Base-by-base conservation (phyloP, 257 asterid genomes). In the Solanum neorickii region DNA sequence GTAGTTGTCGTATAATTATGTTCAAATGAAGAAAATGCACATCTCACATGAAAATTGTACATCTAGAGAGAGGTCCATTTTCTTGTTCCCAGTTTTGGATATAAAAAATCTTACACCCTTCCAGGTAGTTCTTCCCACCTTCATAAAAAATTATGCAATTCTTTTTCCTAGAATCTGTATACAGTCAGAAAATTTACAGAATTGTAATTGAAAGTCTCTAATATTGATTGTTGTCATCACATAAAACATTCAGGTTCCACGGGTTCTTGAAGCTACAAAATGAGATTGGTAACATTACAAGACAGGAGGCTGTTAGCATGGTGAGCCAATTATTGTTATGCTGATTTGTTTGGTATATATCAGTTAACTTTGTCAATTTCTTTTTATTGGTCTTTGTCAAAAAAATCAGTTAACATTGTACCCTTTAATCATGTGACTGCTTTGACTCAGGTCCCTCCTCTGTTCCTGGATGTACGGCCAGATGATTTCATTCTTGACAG, bases 261-360 rank as follows among this genome's bases (percentile, higher is more conserved):
- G 93, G 89, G 91, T 97, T 96, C 92, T 89, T 97, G 93, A 96
- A 95, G 94, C 97, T 95, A 78, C 95, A 93, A 90, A 97, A 97
- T 88, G 99, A 97, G 93, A 94, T 95, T 89, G 99, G 99, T 86
- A 97, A 96, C 90, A 96, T 97, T 86, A 97, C 98, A 31, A 91
- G 99, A 87, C 99, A 97, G 91, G 99, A 97, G 91, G 95, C 99
- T 88, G 99, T 97, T 87, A 97, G 99, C 98, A 97, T 97, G 99
- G 99, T 97, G 80, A 85, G 96, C 73, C 78, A 86, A 33, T 77
- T 83, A 82, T 87, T 82, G 73, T 29, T 70, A 87, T 68, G 84
- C 49, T 74, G 66, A 59, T 86, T 70, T 84, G 20, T 84, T 86
- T 90, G 89, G 83, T 83, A 80, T 59, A 59, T 18, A 56, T 41